These are phyloP conservation scores for Tirmania nivea DNA, from an alignment of 495 filamentous ascomycete genomes.

Conservation along the genomic window DNA sequence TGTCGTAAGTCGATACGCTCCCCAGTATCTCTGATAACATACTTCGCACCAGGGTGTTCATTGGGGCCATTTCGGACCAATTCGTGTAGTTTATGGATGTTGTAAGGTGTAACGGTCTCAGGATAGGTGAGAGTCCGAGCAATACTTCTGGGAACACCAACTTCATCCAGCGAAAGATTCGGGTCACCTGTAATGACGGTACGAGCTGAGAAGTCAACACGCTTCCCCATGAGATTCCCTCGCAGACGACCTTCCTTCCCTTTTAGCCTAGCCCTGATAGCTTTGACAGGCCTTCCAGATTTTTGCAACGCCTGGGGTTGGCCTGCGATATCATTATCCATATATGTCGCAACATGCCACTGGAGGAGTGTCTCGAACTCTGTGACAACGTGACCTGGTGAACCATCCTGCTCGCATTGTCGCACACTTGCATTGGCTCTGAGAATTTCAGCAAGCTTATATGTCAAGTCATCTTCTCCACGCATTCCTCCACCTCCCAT, in stretches of 20 bases:
- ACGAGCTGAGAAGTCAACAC: slow-evolving; percentile 97
- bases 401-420: slow-evolving; percentile 67
- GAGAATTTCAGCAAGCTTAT: slow-evolving; percentile 95
- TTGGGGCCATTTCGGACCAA: slow-evolving; percentile 84
- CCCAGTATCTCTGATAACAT: slow-evolving; percentile 78
- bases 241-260: slow-evolving; percentile 94
- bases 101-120: slow-evolving; percentile 93
- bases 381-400: slow-evolving; percentile 64
- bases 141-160: slow-evolving; percentile 79
- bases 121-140: slow-evolving; percentile 83
- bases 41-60: slow-evolving; percentile 83
- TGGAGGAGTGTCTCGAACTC: slow-evolving; percentile 89
- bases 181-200: slow-evolving; percentile 98
- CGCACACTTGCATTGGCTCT: slow-evolving; percentile 89
- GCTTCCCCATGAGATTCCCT: slow-evolving; percentile 98
- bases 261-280: slow-evolving; percentile 87
- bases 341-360: slow-evolving; percentile 95
- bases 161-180: slow-evolving; percentile 85
- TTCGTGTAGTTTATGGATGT: slow-evolving; percentile 74
- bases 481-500: slow-evolving; percentile 60
- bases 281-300: slow-evolving; percentile 84
- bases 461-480: slow-evolving; percentile 95
- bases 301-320: slow-evolving; percentile 92
- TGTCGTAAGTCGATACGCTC: slow-evolving; percentile 85
- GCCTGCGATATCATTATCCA: slow-evolving; percentile 98